These are phyloP conservation scores for Aspergillus uvarum DNA, from an alignment of 2,329 filamentous ascomycete species.

Conservation along the genomic window DNA sequence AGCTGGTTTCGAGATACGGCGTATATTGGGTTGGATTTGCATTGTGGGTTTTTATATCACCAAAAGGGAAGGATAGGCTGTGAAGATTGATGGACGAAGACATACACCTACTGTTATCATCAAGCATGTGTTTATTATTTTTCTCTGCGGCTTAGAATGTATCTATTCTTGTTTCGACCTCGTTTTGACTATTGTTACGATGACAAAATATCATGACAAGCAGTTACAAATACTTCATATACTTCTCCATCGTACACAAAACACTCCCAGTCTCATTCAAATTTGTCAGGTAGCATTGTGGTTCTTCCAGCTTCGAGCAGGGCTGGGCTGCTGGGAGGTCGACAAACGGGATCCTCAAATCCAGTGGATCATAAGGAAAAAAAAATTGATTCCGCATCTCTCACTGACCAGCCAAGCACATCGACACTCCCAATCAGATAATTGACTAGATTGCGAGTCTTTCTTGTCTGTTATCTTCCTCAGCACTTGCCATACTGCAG, in stretches of 20 bases:
- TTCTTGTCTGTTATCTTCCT: not conserved
- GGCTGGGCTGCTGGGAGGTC: not conserved
- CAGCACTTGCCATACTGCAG: not conserved
- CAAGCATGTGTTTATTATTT: slow-evolving; percentile 4
- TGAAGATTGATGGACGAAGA: not conserved
- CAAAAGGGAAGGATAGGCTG: slow-evolving; percentile 5
- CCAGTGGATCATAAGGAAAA: not conserved
- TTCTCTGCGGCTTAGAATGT: slow-evolving; percentile 13
- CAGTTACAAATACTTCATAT: too few species aligned
- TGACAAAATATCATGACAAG: not conserved
- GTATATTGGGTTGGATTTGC: slow-evolving; percentile 23
- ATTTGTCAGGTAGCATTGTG: not conserved
- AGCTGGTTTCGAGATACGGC: slow-evolving; percentile 25
- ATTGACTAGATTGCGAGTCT: not conserved
- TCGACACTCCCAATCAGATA: not conserved
- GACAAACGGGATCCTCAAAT: not conserved
- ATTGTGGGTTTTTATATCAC: slow-evolving; percentile 12
- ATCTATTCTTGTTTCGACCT: not conserved
- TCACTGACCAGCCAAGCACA: not conserved
- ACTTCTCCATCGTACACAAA: too few species aligned
- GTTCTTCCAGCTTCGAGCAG: not conserved
- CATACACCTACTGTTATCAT: not conserved
- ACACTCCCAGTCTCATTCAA: too few species aligned
- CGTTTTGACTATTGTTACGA: too few species aligned
- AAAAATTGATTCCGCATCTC: not conserved